Base-by-base conservation (phyloP, 441 rosid species). In the Bruguiera hainesii region DNA sequence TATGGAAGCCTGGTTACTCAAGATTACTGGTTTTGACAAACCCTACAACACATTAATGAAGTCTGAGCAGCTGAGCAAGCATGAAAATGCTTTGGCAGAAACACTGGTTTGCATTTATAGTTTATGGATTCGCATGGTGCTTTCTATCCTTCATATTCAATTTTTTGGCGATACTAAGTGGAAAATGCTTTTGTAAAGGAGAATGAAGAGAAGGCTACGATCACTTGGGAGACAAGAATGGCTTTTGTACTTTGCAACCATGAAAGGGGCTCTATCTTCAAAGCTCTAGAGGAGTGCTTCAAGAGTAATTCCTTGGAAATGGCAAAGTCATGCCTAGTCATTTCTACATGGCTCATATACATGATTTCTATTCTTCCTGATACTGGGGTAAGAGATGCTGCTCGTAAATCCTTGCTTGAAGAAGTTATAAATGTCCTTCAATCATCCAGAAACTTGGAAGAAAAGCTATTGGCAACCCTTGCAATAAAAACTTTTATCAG, bases 211-310 rank as follows among this genome's bases (percentile, higher is more conserved):
- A 82, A 73, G 60, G 89, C 83, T 25, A 25, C 58, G 56, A 71
- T 57, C 70, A 73, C 84, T 42, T 88, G 94, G 94, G 91, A 86
- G 82, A 86, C 65, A 72, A 81, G 74, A 61, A 81, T 82, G 35
- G 80, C 89, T 13, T 86, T 75, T 72, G 88, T 80, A 42, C 81
- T 88, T 8, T 82, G 88, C 81, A 86, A 86, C 71, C 88, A 86
- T 69, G 91, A 83, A 66, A 81, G 78, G 18, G 91, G 94, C 52
- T 75, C 81, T 21, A 81, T 88, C 71, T 84, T 88, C 60, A 88
- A 82, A 72, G 85, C 88, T 57, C 64, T 88, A 66, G 85, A 80
- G 73, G 87, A 84, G 73, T 84, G 91, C 80, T 80, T 88, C 64
- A 86, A 71, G 74, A 83, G 84, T 53, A 79, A 84, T 61, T 88